These are phyloP conservation scores for Punica granatum DNA, from an alignment of 345 rosid genomes.

Conservation along the genomic window DNA sequence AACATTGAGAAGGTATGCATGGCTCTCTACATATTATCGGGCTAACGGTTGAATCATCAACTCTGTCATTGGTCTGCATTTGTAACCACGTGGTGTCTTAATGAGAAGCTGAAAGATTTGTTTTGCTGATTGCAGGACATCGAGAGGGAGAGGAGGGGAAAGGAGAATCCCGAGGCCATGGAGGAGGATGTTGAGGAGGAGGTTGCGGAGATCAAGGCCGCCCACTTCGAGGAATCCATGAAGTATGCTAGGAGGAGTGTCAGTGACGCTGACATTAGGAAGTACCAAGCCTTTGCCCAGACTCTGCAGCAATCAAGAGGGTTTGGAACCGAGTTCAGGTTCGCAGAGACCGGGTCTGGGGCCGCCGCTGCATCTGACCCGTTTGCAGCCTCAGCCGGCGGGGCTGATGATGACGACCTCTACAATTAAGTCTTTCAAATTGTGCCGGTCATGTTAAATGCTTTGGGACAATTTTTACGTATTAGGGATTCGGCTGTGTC, in stretches of 20 bases:
- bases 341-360: conserved; percentile 37
- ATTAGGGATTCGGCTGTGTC: neutral
- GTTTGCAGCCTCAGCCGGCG: conserved; percentile 67
- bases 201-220: conserved; percentile 75
- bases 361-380: conserved; percentile 53
- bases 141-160: conserved; percentile 81
- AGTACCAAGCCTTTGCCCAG: conserved; percentile 94
- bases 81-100: too few species aligned
- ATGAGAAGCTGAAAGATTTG: neutral
- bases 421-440: conserved; percentile 34
- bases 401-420: conserved; percentile 85
- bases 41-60: neutral
- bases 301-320: conserved; percentile 96
- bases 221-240: conserved; percentile 92
- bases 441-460: neutral
- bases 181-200: conserved; percentile 88
- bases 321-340: conserved; percentile 74
- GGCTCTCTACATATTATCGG: conserved; percentile 10
- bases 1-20: conserved; percentile 80
- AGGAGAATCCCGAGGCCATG: conserved; percentile 92
- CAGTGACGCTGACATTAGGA: conserved; percentile 88
- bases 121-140: conserved; percentile 51
- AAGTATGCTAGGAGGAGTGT: conserved; percentile 88
- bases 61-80: too few species aligned
- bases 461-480: neutral